Evolutionary conservation across 2,329 filamentous ascomycete species (phyloP).

Genomic region (Claviceps maximensis): DNA sequence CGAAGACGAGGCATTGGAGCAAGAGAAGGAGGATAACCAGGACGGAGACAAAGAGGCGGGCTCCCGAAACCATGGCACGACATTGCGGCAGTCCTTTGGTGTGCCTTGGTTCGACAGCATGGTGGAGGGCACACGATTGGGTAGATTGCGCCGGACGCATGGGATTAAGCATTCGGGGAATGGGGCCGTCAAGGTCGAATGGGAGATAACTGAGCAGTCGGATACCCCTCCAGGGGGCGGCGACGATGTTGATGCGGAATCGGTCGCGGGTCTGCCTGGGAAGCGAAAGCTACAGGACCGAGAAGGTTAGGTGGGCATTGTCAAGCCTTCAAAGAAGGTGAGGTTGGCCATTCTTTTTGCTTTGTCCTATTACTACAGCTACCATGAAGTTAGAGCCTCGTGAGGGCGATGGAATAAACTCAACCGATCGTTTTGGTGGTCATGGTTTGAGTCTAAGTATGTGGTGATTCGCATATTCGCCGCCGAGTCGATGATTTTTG

Average conservation of each 20-base stretch:
- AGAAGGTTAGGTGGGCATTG: slow-evolving; percentile 15
- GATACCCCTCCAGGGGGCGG: slow-evolving; percentile 22
- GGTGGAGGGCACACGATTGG: slow-evolving; percentile 62
- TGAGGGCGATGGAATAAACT: background rate
- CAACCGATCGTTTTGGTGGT: too few relatives aligned
- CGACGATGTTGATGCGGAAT: slow-evolving; percentile 23
- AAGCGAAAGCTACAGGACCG: slow-evolving; percentile 41
- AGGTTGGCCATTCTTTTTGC: background rate
- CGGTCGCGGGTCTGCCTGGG: slow-evolving; percentile 19
- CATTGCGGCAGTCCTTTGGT: slow-evolving; percentile 46
- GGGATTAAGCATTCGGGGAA: slow-evolving; percentile 42
- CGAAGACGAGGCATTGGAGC: slow-evolving; percentile 15
- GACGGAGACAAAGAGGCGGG: slow-evolving; percentile 18
- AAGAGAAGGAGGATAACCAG: slow-evolving; percentile 17
- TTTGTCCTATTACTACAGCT: background rate
- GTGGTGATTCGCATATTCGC: too few relatives aligned
- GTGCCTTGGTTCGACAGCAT: slow-evolving; percentile 80
- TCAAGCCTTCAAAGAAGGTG: background rate
- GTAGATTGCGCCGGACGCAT: slow-evolving; percentile 50
- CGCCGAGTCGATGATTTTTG: too few relatives aligned
- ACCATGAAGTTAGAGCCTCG: background rate
- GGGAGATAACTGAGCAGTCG: slow-evolving; percentile 71
- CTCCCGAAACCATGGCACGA: slow-evolving; percentile 15
- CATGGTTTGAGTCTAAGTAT: too few relatives aligned
- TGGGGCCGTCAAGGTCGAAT: slow-evolving; percentile 56